Evolutionary conservation across 2,329 filamentous ascomycete species (phyloP), one percentile per base, ranked within the genome.

Genomic region (Penicillium brasilianum): DNA sequence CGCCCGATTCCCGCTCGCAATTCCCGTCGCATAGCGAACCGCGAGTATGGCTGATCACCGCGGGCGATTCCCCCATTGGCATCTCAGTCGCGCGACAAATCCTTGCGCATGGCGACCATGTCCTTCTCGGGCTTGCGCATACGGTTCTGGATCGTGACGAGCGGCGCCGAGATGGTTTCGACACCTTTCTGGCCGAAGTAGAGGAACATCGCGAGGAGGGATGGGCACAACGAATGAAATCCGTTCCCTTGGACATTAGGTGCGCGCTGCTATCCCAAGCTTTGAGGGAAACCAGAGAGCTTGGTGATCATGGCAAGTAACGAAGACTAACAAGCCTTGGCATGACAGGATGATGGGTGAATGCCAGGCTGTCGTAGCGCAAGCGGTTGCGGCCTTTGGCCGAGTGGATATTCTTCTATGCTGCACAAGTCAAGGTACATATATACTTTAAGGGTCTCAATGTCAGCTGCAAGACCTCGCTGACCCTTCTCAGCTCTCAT

Each of bases 41-140:
- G 54, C 89, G 94, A 72, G 92, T 94, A 71, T 98, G 95, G 95
- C 88, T 99, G 73, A 82, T 99, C 66, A 97, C 93, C 11, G 90
- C 91, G 61, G 91, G 92, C 36, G 86, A 94, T 62, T 94, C 92
- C 37, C 92, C 94, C 13, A 85, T 97, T 65, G 90, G 90, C 57
- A 90, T 97, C 62, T 90, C 91, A 49, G 84, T 97, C 60, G 90
- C 92, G 57, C 88, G 90, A 57, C 87, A 92, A 69, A 84, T 96
- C 46, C 88, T 98, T 51, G 87, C 87, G n/a, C 93, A 97, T 77
- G 94, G 95, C 52, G 95, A 98, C 77, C 93, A 90, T 74, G 90
- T 96, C 50, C 90, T 94, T 51, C 90, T 92, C 5, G 95, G 93
- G 57, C 84, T 97, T 36, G 87, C 91, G 51, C 90, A 92, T 3